Base-by-base conservation (phyloP, 2,329 filamentous ascomycete species). In the Pseudomassariella vexata region DNA sequence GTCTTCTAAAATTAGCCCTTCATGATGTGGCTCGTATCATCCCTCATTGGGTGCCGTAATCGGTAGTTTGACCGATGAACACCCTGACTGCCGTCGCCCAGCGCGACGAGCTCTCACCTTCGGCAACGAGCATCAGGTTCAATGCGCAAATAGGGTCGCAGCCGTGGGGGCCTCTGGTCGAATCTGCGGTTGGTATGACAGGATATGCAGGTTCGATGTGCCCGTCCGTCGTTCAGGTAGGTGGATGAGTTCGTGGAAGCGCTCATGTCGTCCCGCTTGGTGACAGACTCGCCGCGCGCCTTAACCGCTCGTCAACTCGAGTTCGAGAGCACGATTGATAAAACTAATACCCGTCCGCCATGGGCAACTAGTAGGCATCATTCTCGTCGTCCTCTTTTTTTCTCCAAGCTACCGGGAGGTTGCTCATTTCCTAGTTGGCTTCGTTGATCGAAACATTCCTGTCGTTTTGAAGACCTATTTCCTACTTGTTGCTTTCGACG, bases 361-460 rank as follows among this genome's bases (percentile, higher is more conserved):
- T n/a, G n/a, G n/a, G 31, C 38, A 22, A 36, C 33, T 34, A 39
- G 47, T 46, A 45, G 43, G 46, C 36, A 16, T 40, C 31, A 17
- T 46, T 40, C 40, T 35, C 35, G 37, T 37, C 36, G 23, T 48
- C 32, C 43, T 50, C 40, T 42, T 41, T n/a, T n/a, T n/a, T 41
- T 39, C 35, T 42, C 42, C 42, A 52, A 50, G 46, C 51, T 50
- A 47, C 47, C 46, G 47, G 47, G 46, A 46, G 51, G 52, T 51
- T 48, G 49, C 42, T 48, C 36, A 42, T 50, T 48, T 28, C 35
- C 55, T 57, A 57, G 38, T 50, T 52, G 43, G 52, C 56, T 61
- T 65, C 60, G 63, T 65, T 60, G 63, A 64, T 45, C 63, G 62
- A 63, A 49, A 60, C 56, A 50, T 60, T 56, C 50, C 59, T 52